Percentiles rank a stretch among this genome's conserved stretches.
phyloP scores from a whole-genome alignment of 441 rosid genomes.

The Erodium texanum region DNA sequence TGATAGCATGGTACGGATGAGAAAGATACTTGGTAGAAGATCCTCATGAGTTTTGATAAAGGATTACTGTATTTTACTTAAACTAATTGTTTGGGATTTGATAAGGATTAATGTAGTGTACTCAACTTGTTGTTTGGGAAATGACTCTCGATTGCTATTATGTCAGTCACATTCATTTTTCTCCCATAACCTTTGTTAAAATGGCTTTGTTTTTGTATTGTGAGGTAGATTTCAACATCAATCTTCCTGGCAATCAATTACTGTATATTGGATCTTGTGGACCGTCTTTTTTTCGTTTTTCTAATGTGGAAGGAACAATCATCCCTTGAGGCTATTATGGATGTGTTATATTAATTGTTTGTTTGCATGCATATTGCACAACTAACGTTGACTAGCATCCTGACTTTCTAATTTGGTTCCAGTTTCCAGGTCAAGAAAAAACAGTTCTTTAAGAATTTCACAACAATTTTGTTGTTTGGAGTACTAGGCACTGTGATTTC shows the following conservation, averaged over 20 bases:
- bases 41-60: not conserved
- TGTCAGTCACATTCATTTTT: not conserved
- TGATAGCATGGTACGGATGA: too few species aligned
- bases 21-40: not conserved
- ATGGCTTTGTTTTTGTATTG: not conserved
- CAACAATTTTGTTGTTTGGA: conserved; percentile 54
- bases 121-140: not conserved
- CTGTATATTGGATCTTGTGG: not conserved
- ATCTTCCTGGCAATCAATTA: not conserved
- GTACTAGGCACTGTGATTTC: conserved; percentile 60
- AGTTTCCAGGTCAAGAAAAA: conserved; percentile 80
- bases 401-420: conserved; percentile 18
- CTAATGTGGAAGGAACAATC: not conserved
- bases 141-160: not conserved
- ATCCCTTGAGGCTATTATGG: not conserved
- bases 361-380: not conserved
- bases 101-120: not conserved
- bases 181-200: not conserved
- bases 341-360: not conserved
- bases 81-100: too few species aligned
- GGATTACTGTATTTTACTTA: too few species aligned
- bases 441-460: conserved; percentile 63
- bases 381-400: not conserved
- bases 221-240: not conserved
- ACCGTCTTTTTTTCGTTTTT: not conserved